Evolutionary conservation across 169 alveolate species (phyloP), one percentile per base, ranked within the genome.

Genomic region (Cryptosporidium muris): DNA sequence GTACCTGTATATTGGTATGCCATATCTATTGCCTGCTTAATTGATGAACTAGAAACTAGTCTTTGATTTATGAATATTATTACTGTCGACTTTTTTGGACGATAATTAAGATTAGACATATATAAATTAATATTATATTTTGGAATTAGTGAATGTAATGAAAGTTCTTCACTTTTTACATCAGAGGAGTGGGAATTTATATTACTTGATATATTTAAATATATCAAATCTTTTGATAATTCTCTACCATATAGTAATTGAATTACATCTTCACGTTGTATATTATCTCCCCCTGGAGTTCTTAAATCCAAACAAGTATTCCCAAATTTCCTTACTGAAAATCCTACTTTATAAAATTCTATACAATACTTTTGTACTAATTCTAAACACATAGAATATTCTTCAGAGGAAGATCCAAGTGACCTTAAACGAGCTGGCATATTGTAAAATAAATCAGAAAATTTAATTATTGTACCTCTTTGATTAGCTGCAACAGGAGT

Each of bases 1-100:
- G 89, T 58, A 45, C 88, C 80, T 36, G 91, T 82, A 47, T 82
- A 82, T 16, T 82, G 65, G 65, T 93, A 95, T 0, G 92, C 92
- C 37, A 80, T 63, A 52, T 91, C 93, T 52, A 94, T 74, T 67
- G 91, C 92, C 67, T 82, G 96, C 89, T 64, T 95, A 52, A 81
- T 91, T 82, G 89, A 90, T 80, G 88, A 92, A 25, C 74, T 80
- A 62, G 95, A 98, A 1, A 98, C 98, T 38, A 96, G 95, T 62
- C 99, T 82, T 81, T 96, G 95, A 92, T 98, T 98, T 62, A 98
- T 95, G 91, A 97, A 98, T 51, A 96, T 88, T 36, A 96, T 92
- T 65, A 96, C 89, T 25, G 94, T 90, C 48, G 92, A 95, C 64
- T 91, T 91, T 80, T 94, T 95, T 9, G 93, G 90, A 25, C 92